phyloP scores from a whole-genome alignment of 306 rosid species.

The Cicer pinnatifidum region DNA sequence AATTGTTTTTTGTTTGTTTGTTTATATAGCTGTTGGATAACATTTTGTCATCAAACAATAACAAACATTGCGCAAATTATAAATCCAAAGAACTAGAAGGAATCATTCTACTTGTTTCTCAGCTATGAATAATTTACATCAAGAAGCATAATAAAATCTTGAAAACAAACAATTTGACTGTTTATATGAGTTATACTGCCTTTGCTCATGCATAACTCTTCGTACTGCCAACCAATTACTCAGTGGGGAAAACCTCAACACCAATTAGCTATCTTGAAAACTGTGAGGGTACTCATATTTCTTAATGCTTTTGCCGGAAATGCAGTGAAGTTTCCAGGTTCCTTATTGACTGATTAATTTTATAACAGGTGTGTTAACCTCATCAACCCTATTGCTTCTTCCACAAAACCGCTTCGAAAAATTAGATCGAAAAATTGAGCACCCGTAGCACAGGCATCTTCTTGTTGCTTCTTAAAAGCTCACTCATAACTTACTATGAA shows the following conservation, averaged over 20 bases:
- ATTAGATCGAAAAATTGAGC: slow-evolving; percentile 53
- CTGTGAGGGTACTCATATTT: slow-evolving; percentile 53
- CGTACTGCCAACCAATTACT: slow-evolving; percentile 49
- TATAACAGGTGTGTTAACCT: slow-evolving; percentile 54
- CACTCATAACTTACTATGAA: slow-evolving; percentile 58
- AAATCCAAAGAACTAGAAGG: slow-evolving; percentile 49
- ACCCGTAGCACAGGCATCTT: slow-evolving; percentile 54
- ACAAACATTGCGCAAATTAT: slow-evolving; percentile 44
- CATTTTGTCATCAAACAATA: slow-evolving; percentile 48
- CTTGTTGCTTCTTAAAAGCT: slow-evolving; percentile 51
- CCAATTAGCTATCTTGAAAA: slow-evolving; percentile 54
- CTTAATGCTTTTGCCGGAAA: slow-evolving; percentile 50
- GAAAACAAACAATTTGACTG: slow-evolving; percentile 54
- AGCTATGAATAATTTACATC: slow-evolving; percentile 60
- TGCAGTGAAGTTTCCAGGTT: slow-evolving; percentile 50
- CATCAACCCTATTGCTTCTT: slow-evolving; percentile 52
- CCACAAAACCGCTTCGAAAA: slow-evolving; percentile 51
- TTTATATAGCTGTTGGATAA: slow-evolving; percentile 45
- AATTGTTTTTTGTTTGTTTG: slow-evolving; percentile 29
- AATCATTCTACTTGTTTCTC: slow-evolving; percentile 52
- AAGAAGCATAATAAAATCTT: slow-evolving; percentile 52
- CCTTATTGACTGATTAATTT: slow-evolving; percentile 66
- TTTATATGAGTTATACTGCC: slow-evolving; percentile 51
- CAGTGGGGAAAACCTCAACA: slow-evolving; percentile 46
- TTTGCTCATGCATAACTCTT: slow-evolving; percentile 49